Conservation (phyloP, 352 stramenopile species). For the Phytophthora pinifolia region DNA sequence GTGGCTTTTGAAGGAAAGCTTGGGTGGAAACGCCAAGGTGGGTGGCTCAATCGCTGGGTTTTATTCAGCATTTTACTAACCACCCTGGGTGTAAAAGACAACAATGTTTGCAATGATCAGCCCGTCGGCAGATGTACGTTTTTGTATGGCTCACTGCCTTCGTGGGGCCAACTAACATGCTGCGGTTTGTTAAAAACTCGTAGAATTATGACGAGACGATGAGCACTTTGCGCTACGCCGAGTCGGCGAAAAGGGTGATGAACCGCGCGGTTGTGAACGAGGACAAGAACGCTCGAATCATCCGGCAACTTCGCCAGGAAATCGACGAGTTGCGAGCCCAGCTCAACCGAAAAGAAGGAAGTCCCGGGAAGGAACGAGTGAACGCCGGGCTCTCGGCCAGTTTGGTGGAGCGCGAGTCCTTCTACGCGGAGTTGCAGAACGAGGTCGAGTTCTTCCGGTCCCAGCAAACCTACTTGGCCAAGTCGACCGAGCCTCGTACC, state of each 20-base stretch:
- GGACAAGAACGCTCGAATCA: slow-evolving; percentile 79
- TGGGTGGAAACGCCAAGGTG: slow-evolving; percentile 82
- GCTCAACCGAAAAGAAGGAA: slow-evolving; percentile 35
- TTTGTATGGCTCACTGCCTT: neutral
- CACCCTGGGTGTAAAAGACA: slow-evolving; percentile 34
- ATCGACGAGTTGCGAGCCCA: slow-evolving; percentile 57
- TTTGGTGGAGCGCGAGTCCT: slow-evolving; percentile 49
- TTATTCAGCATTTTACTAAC: neutral
- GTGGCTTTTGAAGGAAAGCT: slow-evolving; percentile 86
- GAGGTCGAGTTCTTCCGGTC: slow-evolving; percentile 49
- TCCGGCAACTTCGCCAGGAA: slow-evolving; percentile 75
- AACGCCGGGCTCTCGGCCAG: slow-evolving; percentile 33
- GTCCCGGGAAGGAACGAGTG: slow-evolving; percentile 31
- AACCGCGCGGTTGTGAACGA: slow-evolving; percentile 83
- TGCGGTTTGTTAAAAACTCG: neutral
- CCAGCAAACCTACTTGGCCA: slow-evolving; percentile 27
- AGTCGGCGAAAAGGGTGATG: slow-evolving; percentile 84
- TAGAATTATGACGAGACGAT: slow-evolving; percentile 87
- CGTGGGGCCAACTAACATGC: neutral
- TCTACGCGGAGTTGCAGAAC: slow-evolving; percentile 47
- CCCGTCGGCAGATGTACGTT: slow-evolving; percentile 59
- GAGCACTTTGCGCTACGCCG: slow-evolving; percentile 82
- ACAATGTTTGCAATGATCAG: slow-evolving; percentile 90
- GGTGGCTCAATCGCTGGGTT: neutral
- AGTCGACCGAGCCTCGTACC: neutral